Conservation (phyloP, 345 rosid species). For the Aquilaria malaccensis region DNA sequence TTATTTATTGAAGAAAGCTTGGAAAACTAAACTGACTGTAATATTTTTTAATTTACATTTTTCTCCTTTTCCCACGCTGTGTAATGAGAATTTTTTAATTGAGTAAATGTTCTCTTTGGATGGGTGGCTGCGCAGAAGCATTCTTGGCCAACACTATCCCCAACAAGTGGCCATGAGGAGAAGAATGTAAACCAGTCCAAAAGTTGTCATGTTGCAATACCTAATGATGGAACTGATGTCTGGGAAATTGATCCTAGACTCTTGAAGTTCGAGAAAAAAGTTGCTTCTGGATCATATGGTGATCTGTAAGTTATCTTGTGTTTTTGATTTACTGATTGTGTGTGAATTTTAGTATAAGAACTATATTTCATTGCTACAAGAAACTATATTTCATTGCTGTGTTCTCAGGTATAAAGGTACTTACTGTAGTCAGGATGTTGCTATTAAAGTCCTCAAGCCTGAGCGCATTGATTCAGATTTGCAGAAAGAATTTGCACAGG, state of each 20-base stretch:
- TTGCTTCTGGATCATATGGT: constrained; percentile 97
- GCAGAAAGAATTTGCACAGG: constrained; percentile 94
- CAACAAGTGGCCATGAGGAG: constrained; percentile 36
- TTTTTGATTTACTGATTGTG: background rate
- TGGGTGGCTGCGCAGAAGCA: constrained; percentile 38
- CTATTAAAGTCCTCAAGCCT: constrained; percentile 92
- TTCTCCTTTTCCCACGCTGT: too few species aligned
- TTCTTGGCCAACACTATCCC: constrained; percentile 52
- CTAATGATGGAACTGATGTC: constrained; percentile 86
- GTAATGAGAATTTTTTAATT: background rate
- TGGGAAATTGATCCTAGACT: constrained; percentile 85
- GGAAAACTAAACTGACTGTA: too few species aligned
- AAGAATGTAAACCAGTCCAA: constrained; percentile 22
- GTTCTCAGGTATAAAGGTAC: constrained; percentile 79
- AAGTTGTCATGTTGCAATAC: constrained; percentile 60
- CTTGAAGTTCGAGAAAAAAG: constrained; percentile 67
- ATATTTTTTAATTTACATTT: too few species aligned
- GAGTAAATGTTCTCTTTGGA: constrained; percentile 5
- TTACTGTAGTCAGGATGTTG: constrained; percentile 93
- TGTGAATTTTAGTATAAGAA: constrained; percentile 1
- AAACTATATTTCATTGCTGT: constrained; percentile 1
- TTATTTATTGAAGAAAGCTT: too few species aligned
- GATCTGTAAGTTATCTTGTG: constrained; percentile 62
- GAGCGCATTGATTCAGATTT: constrained; percentile 78
- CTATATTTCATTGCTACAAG: background rate